These are phyloP conservation scores for Saturnispora galanensis DNA, from an alignment of 805 yeast species.

Conservation along the genomic window DNA sequence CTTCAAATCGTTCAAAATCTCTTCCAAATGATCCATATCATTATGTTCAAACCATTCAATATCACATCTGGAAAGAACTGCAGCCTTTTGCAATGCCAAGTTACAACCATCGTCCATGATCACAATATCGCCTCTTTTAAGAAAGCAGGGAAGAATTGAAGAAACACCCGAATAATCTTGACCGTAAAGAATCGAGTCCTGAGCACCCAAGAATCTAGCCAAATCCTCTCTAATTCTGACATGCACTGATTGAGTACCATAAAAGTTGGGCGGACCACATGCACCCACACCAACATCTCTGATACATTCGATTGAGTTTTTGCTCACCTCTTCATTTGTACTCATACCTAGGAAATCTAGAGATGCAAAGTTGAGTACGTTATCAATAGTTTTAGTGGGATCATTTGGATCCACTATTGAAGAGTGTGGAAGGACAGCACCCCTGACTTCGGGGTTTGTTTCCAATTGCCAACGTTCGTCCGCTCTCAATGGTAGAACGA, in stretches of 20 bases:
- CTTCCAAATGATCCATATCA: constrained; percentile 74
- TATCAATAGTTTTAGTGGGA: constrained; percentile 17
- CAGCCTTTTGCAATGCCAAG: constrained; percentile 78
- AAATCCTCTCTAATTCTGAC: constrained; percentile 66
- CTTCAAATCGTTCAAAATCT: constrained; percentile 49
- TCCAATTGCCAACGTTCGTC: constrained; percentile 54
- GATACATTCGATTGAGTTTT: constrained; percentile 49
- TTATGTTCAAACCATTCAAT: constrained; percentile 81
- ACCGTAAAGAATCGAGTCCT: constrained; percentile 75
- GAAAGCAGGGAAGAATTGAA: constrained; percentile 84
- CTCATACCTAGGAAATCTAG: constrained; percentile 64
- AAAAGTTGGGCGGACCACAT: constrained; percentile 97
- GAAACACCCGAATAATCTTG: constrained; percentile 85
- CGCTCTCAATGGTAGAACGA: constrained; percentile 46
- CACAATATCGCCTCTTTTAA: constrained; percentile 89
- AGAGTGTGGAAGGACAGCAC: constrained; percentile 34
- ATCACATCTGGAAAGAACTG: constrained; percentile 76
- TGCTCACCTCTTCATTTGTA: constrained; percentile 34
- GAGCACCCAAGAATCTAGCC: constrained; percentile 67
- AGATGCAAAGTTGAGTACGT: constrained; percentile 58
- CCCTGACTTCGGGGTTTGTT: constrained; percentile 53
- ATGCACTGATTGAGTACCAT: constrained; percentile 92
- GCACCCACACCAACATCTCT: constrained; percentile 86
- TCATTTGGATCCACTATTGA: constrained; percentile 22
- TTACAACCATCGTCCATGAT: constrained; percentile 76